phyloP scores from a whole-genome alignment of 495 filamentous ascomycete genomes.

The Massariosphaeria phaeospora region DNA sequence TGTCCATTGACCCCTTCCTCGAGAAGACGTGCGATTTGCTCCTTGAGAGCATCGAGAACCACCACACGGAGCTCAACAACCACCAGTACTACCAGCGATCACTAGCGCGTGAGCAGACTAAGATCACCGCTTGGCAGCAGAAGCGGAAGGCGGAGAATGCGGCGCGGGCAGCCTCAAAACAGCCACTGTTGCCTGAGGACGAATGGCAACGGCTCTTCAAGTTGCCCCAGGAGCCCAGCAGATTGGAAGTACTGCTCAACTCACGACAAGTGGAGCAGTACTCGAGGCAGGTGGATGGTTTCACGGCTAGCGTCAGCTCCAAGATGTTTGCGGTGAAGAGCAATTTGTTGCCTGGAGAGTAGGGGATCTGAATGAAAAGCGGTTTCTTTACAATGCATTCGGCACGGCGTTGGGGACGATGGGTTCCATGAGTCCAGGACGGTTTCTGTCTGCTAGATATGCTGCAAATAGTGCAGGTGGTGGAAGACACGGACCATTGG shows the following conservation, averaged over 20 bases:
- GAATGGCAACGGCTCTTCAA: slow-evolving; percentile 99
- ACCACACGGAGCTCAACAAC: slow-evolving; percentile 98
- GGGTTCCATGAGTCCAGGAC: background rate
- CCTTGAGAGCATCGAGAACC: slow-evolving; percentile 90
- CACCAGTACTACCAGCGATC: slow-evolving; percentile 97
- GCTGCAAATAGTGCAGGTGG: too few relatives aligned
- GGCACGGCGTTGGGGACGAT: slow-evolving; percentile 30
- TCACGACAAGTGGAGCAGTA: slow-evolving; percentile 97
- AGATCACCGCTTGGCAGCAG: slow-evolving; percentile 90
- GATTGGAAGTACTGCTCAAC: slow-evolving; percentile 88
- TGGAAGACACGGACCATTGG: too few relatives aligned
- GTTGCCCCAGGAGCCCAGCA: slow-evolving; percentile 85
- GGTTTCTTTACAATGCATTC: slow-evolving; percentile 14
- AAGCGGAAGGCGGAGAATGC: slow-evolving; percentile 96
- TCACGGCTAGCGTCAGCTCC: slow-evolving; percentile 78
- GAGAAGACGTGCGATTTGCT: slow-evolving; percentile 96
- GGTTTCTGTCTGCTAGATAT: too few relatives aligned
- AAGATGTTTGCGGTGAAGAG: slow-evolving; percentile 99
- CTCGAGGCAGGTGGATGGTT: slow-evolving; percentile 94
- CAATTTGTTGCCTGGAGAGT: slow-evolving; percentile 43
- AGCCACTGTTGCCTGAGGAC: slow-evolving; percentile 83
- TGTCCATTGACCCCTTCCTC: slow-evolving; percentile 95
- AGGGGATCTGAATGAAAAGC: background rate
- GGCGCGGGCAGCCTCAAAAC: slow-evolving; percentile 76
- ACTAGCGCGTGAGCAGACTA: slow-evolving; percentile 88